phyloP scores from a whole-genome alignment of 2,329 filamentous ascomycete genomes.

The Metarhizium rileyi region DNA sequence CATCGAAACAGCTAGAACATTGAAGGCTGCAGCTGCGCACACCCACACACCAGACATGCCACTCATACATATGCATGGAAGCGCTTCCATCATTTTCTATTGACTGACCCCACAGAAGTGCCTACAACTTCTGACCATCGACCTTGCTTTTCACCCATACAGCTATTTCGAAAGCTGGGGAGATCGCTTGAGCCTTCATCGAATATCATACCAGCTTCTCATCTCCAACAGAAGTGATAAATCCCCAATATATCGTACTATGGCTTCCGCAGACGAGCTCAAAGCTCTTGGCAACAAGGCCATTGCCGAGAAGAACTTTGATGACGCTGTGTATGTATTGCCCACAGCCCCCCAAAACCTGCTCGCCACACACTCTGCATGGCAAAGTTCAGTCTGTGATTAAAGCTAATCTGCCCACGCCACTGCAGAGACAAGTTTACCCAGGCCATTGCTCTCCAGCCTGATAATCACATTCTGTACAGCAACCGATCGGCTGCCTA shows the following conservation, averaged over 20 bases:
- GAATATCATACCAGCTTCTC: neutral
- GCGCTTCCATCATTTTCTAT: slow-evolving; percentile 16
- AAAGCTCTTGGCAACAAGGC: slow-evolving; percentile 98
- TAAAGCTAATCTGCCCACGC: neutral
- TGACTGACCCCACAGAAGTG: slow-evolving; percentile 15
- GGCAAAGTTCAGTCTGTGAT: neutral
- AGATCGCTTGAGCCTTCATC: neutral
- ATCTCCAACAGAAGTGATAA: neutral
- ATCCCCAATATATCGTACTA: slow-evolving; percentile 17
- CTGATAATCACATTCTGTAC: slow-evolving; percentile 91
- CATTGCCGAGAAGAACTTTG: slow-evolving; percentile 94
- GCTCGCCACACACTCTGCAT: neutral
- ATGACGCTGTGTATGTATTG: slow-evolving; percentile 76
- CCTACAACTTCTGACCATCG: slow-evolving; percentile 8
- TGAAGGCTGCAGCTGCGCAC: too few species aligned
- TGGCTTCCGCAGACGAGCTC: slow-evolving; percentile 64
- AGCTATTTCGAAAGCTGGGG: neutral
- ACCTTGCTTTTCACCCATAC: neutral
- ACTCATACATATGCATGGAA: too few species aligned
- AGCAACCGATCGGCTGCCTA: slow-evolving; percentile 88
- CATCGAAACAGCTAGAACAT: slow-evolving; percentile 37
- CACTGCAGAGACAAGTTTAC: slow-evolving; percentile 75
- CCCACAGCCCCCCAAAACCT: neutral
- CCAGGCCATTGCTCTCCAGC: slow-evolving; percentile 80
- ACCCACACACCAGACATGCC: too few species aligned